A percentile compares a stretch with the other conserved stretches of the same genome.
Evolutionary conservation across 164 flowering plant genomes (phyloP).

Genomic region (Stephania cephalantha): DNA sequence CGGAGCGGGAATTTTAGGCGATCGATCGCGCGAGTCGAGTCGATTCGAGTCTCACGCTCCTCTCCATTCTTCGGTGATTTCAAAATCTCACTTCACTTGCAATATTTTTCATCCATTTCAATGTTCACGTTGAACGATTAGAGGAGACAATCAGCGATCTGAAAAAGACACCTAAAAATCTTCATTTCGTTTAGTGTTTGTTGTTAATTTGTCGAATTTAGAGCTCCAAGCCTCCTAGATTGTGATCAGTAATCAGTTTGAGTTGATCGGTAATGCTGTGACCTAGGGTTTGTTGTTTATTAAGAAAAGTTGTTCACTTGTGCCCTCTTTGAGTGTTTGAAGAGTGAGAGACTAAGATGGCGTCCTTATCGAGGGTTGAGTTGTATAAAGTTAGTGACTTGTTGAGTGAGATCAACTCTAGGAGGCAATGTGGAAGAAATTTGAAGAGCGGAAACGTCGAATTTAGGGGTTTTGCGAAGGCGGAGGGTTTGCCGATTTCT

Average conservation of each 20-base stretch:
- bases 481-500: background rate
- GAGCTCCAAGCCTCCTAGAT: background rate
- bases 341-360: conserved; percentile 9
- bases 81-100: no score
- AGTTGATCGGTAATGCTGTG: background rate
- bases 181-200: no score
- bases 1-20: no score
- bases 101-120: no score
- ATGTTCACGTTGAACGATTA: no score
- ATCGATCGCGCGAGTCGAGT: no score
- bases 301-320: conserved; percentile 4
- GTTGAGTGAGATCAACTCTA: conserved; percentile 6
- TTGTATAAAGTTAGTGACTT: background rate
- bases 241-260: background rate
- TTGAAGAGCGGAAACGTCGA: background rate
- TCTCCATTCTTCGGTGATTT: no score
- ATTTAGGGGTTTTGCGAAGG: background rate
- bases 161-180: no score
- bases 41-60: no score
- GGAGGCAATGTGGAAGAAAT: background rate
- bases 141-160: no score
- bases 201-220: background rate
- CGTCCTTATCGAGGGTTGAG: conserved; percentile 11
- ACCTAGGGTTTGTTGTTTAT: background rate
- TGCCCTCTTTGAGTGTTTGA: conserved; percentile 8